Conservation (phyloP, 1,284 basidiomycete genomes). For the Microbotryum intermedium region DNA sequence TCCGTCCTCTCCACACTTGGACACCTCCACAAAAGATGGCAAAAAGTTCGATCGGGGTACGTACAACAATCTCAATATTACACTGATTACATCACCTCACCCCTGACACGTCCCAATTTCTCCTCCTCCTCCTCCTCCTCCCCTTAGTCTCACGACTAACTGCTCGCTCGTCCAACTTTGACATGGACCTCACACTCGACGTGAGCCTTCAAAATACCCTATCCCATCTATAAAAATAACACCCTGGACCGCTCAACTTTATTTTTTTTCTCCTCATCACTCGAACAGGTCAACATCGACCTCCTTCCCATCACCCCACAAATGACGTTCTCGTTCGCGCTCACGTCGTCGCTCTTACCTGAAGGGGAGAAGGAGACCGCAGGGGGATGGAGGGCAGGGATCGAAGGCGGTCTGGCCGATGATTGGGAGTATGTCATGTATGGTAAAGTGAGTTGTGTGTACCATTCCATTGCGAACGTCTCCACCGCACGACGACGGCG, state of each 20-base stretch:
- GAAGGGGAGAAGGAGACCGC: conserved; percentile 63
- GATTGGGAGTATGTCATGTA: conserved; percentile 99
- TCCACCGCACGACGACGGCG: neutral
- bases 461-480: neutral
- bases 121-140: neutral
- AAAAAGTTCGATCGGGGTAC: conserved; percentile 94
- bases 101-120: neutral
- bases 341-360: conserved; percentile 71
- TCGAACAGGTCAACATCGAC: conserved; percentile 64
- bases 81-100: conserved; percentile 5
- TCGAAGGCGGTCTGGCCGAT: conserved; percentile 76
- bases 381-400: conserved; percentile 84
- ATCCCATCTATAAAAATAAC: neutral
- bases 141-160: conserved; percentile 69
- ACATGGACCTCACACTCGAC: conserved; percentile 82
- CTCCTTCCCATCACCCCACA: conserved; percentile 58
- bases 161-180: conserved; percentile 73
- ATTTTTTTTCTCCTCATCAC: neutral
- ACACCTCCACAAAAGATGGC: conserved; percentile 47
- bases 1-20: neutral
- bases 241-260: too few species aligned
- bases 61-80: conserved; percentile 25
- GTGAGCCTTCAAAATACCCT: conserved; percentile 11
- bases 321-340: conserved; percentile 61
- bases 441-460: conserved; percentile 63